Percentiles rank a stretch among this genome's conserved stretches.
Evolutionary conservation across 2,329 filamentous ascomycete species (phyloP).

Genomic region (Niveomyces coronatus): DNA sequence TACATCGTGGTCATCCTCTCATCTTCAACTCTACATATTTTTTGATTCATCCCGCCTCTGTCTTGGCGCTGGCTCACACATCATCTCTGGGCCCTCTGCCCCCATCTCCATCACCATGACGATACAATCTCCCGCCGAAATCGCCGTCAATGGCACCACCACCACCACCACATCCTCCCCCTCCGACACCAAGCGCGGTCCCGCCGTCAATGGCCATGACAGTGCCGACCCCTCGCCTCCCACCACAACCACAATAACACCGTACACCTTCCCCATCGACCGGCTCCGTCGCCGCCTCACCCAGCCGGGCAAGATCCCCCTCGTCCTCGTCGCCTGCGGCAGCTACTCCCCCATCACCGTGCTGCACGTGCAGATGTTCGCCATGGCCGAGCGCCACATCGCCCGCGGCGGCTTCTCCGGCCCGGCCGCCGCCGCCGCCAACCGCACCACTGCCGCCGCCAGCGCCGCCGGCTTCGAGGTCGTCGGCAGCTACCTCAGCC

Average conservation of each 20-base stretch:
- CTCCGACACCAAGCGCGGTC: background rate
- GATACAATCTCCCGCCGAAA: background rate
- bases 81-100: slow-evolving; percentile 2
- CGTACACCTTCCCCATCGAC: slow-evolving; percentile 48
- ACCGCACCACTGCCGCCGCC: no score
- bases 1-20: no score
- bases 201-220: slow-evolving; percentile 3
- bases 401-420: background rate
- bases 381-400: slow-evolving; percentile 63
- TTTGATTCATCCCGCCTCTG: no score
- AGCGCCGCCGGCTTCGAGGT: slow-evolving; percentile 54
- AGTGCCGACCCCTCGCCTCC: slow-evolving; percentile 1
- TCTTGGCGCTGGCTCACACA: no score
- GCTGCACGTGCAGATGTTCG: slow-evolving; percentile 72
- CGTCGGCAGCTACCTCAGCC: slow-evolving; percentile 58
- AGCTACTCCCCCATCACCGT: slow-evolving; percentile 66
- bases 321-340: slow-evolving; percentile 56
- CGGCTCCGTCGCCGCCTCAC: slow-evolving; percentile 47
- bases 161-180: background rate
- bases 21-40: no score
- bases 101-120: background rate
- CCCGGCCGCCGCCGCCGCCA: background rate
- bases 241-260: slow-evolving; percentile 4
- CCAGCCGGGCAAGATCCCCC: slow-evolving; percentile 46
- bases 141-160: background rate